Conservation (phyloP, 106 monocot genomes). For the Dioscorea dumetorum region DNA sequence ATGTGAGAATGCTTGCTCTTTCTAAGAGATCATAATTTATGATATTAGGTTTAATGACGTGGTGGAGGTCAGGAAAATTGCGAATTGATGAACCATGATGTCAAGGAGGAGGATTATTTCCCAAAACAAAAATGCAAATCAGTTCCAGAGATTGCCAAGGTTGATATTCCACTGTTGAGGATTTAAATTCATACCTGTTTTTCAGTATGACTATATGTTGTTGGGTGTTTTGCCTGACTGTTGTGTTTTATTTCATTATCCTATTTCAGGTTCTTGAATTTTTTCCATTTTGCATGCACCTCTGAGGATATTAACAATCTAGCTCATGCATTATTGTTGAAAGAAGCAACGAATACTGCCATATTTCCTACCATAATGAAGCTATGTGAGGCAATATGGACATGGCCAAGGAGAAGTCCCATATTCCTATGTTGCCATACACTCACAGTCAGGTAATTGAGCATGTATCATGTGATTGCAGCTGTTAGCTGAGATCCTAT, state of each 20-base stretch:
- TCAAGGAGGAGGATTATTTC: slow-evolving; percentile 89
- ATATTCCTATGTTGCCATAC: slow-evolving; percentile 79
- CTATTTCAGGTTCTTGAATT: slow-evolving; percentile 75
- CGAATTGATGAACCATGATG: slow-evolving; percentile 92
- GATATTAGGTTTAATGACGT: slow-evolving; percentile 64
- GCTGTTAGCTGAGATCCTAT: no score
- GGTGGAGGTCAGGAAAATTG: slow-evolving; percentile 74
- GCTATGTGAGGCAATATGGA: slow-evolving; percentile 46
- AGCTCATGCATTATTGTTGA: slow-evolving; percentile 75
- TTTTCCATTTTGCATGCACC: slow-evolving; percentile 96
- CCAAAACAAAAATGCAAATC: slow-evolving; percentile 70
- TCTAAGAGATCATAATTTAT: slow-evolving; percentile 49
- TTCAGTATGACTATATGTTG: background rate
- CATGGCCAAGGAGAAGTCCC: slow-evolving; percentile 68
- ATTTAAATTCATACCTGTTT: background rate
- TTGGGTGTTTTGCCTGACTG: no score
- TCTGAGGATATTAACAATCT: slow-evolving; percentile 97
- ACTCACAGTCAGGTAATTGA: slow-evolving; percentile 96
- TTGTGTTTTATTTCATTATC: no score
- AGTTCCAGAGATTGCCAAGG: slow-evolving; percentile 70
- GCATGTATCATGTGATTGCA: no score
- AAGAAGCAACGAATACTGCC: slow-evolving; percentile 69
- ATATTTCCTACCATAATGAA: slow-evolving; percentile 79
- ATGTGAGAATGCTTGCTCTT: slow-evolving; percentile 49
- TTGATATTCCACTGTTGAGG: slow-evolving; percentile 14